Evolutionary conservation across 2,329 filamentous ascomycete genomes (phyloP), one percentile per base, ranked within the genome.

Genomic region (Aspergillus aculeatus): DNA sequence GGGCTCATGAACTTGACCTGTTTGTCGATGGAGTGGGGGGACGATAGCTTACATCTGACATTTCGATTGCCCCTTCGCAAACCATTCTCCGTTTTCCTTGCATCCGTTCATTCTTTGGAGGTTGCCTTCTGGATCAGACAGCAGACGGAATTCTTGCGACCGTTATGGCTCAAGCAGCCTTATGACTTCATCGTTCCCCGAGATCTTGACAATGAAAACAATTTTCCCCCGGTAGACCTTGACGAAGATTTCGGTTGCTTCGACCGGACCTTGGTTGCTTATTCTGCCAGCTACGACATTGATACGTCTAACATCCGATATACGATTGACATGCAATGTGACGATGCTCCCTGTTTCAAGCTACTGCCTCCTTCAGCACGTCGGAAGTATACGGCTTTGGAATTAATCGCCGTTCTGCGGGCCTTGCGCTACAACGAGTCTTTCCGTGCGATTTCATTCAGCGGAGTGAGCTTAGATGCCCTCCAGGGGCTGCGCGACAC

Each of bases 341-440:
- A 90, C 70, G 87, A 91, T 75, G 83, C 82, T 31, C 88, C 88
- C 5, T 83, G 84, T 38, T 91, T 91, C 69, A 82, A 83, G 62
- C 79, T 91, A 9, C 78, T 88, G 7, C 82, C 81, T 21, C 85
- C 87, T 21, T 74, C 79, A 1, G 60, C 69, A 10, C 76, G 79
- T 50, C 77, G 75, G 12, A 81, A 82, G 41, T 91, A 91, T 68
- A 82, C 79, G 2, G 77, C 81, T 4, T 71, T 86, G 24, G 88
- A 90, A 68, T 75, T 90, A n/a, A 80, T 91, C 31, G 86, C 88
- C 4, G 82, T 91, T n/a, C 83, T 89, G 79, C 82, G 88, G 62
- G 82, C 88, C 10, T 73, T 91, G 56, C 83, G 89, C 47, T 91
- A 89, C 72, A 90, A 91, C 68, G 87, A 90, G 67, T 83, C 81